A percentile compares a stretch with the other conserved stretches of the same genome.
These are phyloP conservation scores for Cryptococcus sp. DNA, from an alignment of 1,284 basidiomycete genomes.

Conservation along the genomic window DNA sequence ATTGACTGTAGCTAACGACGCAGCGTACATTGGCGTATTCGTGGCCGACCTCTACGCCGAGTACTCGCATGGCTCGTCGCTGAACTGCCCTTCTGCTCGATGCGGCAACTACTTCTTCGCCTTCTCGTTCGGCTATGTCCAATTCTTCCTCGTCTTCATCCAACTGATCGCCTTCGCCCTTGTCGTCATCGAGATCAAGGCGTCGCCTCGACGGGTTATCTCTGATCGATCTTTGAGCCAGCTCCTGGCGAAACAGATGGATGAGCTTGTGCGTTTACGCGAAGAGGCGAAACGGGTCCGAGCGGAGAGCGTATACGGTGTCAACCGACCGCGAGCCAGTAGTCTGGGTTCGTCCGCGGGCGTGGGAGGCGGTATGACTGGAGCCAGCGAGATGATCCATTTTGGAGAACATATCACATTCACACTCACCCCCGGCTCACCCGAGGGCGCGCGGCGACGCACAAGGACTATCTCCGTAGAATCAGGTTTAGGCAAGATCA, in stretches of 20 bases:
- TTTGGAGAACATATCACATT: not conserved
- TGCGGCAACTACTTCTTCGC: constrained; percentile 6
- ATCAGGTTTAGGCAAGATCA: not conserved
- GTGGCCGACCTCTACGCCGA: constrained; percentile 4
- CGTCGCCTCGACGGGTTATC: not conserved
- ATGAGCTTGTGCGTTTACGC: not conserved
- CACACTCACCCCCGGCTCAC: not conserved
- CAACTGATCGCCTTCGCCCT: constrained; percentile 1
- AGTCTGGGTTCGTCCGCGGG: not conserved
- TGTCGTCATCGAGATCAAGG: constrained; percentile 4
- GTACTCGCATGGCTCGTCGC: not conserved
- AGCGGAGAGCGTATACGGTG: not conserved
- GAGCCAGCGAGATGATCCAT: too few relatives aligned
- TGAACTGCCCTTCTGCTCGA: constrained; percentile 1
- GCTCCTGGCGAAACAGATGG: not conserved
- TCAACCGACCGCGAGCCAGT: not conserved
- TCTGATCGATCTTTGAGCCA: not conserved
- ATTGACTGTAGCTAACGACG: not conserved
- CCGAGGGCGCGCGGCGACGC: not conserved
- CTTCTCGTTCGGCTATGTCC: not conserved
- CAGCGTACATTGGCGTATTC: not conserved
- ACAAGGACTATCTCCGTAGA: constrained; percentile 1
- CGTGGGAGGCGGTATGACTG: not conserved
- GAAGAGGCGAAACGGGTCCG: constrained; percentile 2
- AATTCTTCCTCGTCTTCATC: constrained; percentile 6